These are phyloP conservation scores for Aethionema arabicum DNA, from an alignment of 345 rosid genomes.

Conservation along the genomic window DNA sequence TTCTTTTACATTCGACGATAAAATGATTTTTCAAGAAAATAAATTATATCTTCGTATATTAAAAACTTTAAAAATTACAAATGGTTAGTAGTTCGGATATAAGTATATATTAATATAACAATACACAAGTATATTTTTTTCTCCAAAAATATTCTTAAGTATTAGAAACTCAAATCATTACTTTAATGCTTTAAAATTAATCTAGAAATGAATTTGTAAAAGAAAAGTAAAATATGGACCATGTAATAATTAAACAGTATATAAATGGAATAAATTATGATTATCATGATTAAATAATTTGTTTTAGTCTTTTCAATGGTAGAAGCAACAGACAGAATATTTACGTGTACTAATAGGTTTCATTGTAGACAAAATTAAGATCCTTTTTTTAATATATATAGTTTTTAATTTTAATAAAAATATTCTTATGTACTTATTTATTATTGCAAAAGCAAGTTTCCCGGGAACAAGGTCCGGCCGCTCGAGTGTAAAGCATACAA, in stretches of 20 bases:
- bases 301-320: not conserved
- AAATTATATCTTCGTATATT: no score
- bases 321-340: constrained; percentile 24
- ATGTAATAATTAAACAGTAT: no score
- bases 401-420: not conserved
- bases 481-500: constrained; percentile 40
- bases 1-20: no score
- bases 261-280: not conserved
- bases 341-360: constrained; percentile 35
- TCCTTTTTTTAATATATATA: constrained; percentile 5
- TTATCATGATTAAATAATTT: not conserved
- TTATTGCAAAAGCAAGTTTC: constrained; percentile 30
- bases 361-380: constrained; percentile 15
- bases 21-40: no score
- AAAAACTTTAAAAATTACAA: no score
- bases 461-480: constrained; percentile 40
- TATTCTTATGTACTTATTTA: constrained; percentile 27
- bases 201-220: no score
- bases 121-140: no score
- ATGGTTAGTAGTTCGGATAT: no score
- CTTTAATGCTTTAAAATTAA: no score
- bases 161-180: not conserved
- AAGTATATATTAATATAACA: no score
- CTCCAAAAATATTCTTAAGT: constrained; percentile 8
- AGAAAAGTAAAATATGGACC: no score